A percentile compares a stretch with the other conserved stretches of the same genome.
phyloP scores from a whole-genome alignment of 2,329 filamentous ascomycete genomes.

The Thielaviopsis ethacetica region DNA sequence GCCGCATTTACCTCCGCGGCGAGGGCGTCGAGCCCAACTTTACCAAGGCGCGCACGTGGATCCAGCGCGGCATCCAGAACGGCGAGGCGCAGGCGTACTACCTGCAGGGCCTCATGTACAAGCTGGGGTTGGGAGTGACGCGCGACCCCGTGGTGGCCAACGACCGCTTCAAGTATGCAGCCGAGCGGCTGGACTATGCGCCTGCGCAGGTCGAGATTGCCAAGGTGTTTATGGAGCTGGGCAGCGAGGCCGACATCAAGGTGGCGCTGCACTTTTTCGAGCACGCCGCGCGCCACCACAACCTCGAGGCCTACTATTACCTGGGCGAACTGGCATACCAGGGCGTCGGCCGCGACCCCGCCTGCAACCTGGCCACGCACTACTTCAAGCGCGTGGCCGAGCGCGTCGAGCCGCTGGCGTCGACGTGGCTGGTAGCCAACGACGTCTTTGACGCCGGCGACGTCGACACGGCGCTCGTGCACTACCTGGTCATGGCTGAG shows the following conservation, averaged over 20 bases:
- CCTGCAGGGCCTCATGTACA: slow-evolving; percentile 66
- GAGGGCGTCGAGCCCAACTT: slow-evolving; percentile 72
- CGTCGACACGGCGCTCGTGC: slow-evolving; percentile 60
- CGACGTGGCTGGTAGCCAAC: slow-evolving; percentile 70
- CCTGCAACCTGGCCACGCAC: slow-evolving; percentile 57
- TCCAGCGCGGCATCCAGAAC: slow-evolving; percentile 57
- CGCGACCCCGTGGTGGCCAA: slow-evolving; percentile 57
- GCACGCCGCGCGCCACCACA: slow-evolving; percentile 62
- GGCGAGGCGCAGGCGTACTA: slow-evolving; percentile 76
- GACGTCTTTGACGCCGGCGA: slow-evolving; percentile 66
- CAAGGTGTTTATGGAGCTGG: slow-evolving; percentile 73
- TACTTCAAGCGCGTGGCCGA: slow-evolving; percentile 75
- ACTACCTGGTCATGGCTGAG: slow-evolving; percentile 76
- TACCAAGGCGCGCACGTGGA: slow-evolving; percentile 63
- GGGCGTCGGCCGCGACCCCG: slow-evolving; percentile 63
- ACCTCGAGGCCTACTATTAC: slow-evolving; percentile 84
- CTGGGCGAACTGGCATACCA: slow-evolving; percentile 74
- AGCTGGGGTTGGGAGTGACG: slow-evolving; percentile 57
- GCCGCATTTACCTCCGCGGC: slow-evolving; percentile 76
- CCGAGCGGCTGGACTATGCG: slow-evolving; percentile 59
- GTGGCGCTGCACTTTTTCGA: slow-evolving; percentile 79
- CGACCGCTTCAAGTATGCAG: slow-evolving; percentile 59
- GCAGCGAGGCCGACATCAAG: slow-evolving; percentile 48
- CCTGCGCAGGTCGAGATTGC: slow-evolving; percentile 72
- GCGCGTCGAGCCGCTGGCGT: slow-evolving; percentile 54